These are phyloP conservation scores for Osmanthus fragrans DNA, from an alignment of 257 asterid genomes.

Conservation along the genomic window DNA sequence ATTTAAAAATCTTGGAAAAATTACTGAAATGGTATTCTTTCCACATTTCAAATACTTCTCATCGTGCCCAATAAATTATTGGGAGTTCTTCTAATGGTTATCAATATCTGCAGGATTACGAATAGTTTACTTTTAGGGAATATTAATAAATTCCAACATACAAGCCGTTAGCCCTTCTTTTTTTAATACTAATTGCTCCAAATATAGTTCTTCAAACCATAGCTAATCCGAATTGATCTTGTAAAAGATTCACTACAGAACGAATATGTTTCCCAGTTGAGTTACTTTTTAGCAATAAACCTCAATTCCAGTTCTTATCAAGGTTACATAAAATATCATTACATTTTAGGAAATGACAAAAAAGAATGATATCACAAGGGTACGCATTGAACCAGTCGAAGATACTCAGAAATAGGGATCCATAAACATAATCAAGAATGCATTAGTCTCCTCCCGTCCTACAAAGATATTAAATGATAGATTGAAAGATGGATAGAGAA, in stretches of 20 bases:
- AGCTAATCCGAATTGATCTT: too few relatives aligned
- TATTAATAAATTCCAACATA: background rate
- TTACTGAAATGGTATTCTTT: background rate
- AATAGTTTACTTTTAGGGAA: background rate
- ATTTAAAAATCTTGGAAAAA: background rate
- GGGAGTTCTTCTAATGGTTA: background rate
- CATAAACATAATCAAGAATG: background rate
- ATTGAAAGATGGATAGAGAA: background rate
- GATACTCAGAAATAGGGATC: background rate
- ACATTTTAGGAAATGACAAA: background rate
- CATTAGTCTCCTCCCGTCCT: background rate
- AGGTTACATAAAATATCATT: too few relatives aligned
- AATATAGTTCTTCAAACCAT: too few relatives aligned
- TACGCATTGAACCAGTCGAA: background rate
- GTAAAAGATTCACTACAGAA: too few relatives aligned
- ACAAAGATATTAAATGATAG: background rate
- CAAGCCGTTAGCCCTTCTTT: background rate
- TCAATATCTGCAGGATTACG: background rate
- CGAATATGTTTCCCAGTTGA: too few relatives aligned
- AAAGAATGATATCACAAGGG: background rate
- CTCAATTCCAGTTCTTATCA: too few relatives aligned
- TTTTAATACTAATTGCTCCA: too few relatives aligned
- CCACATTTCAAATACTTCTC: background rate
- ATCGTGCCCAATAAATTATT: too few relatives aligned
- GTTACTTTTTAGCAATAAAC: too few relatives aligned